Base-by-base conservation (phyloP, 1,284 basidiomycete species). In the Garcileccinum viscosum region DNA sequence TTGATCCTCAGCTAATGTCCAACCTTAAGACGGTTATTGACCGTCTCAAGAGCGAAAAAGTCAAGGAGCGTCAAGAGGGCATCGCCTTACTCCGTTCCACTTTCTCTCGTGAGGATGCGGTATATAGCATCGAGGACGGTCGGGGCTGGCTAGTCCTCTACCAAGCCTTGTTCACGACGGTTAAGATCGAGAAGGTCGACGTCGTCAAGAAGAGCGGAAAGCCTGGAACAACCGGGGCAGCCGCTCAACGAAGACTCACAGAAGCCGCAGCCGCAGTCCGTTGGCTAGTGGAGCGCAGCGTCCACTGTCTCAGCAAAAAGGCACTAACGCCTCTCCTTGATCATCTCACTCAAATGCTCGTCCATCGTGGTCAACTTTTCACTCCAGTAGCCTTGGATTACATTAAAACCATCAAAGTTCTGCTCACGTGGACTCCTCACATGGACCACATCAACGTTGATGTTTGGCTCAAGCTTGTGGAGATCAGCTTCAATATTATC, bases 361-460 rank as follows among this genome's bases (percentile, higher is more conserved):
- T 89, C 15, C 78, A 89, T 72, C 81, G 86, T 15, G 85, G 86
- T 33, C 74, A 86, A 58, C 83, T 97, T 12, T 86, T 93, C 64
- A 76, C 84, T 9, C 89, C 90, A 0, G 86, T 96, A 7, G 90
- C 93, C 4, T 81, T 95, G 69, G 90, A 96, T 78, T 98, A 96
- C 78, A 85, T 92, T 69, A 96, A 97, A 78, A 87, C 93, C 1
- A 84, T 97, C 42, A 88, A 89, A 53, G 84, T 84, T 62, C 77
- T 94, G 4, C 83, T 95, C 58, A 82, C 82, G 63, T 91, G 90
- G 77, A 80, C 83, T 3, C 92, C 94, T 1, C 96, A 98, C 79
- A 84, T 96, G 63, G 92, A 96, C 38, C 89, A 93, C 73, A 78
- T 97, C 67, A 89, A 90, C 12, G 83, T 85, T 19, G 80, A 83